phyloP scores from a whole-genome alignment of 2,329 filamentous ascomycete genomes.

The Colletotrichum coccodes region DNA sequence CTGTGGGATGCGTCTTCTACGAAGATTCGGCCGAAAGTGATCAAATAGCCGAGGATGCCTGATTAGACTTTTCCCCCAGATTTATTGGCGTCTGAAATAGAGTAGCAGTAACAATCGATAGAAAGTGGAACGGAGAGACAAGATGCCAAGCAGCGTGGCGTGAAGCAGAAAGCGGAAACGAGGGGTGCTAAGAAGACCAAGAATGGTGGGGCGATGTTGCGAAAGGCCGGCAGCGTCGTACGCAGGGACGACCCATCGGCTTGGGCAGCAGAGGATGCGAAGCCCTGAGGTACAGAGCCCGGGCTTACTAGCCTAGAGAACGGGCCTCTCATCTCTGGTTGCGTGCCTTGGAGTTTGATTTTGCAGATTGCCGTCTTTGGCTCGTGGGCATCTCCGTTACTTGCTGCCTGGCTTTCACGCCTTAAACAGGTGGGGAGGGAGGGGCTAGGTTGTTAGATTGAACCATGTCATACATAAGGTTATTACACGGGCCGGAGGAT shows the following conservation, averaged over 20 bases:
- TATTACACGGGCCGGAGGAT: conserved; percentile 2
- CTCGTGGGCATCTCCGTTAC: background rate
- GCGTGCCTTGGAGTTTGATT: background rate
- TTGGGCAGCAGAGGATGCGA: no score
- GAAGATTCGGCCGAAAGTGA: background rate
- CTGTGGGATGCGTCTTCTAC: background rate
- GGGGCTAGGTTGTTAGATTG: background rate
- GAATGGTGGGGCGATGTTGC: background rate
- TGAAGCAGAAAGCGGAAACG: conserved; percentile 4
- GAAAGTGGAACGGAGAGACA: conserved; percentile 4
- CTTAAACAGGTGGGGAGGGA: no score
- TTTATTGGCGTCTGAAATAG: conserved; percentile 5
- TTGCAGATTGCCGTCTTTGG: background rate
- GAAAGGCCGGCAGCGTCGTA: no score
- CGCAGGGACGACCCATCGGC: background rate
- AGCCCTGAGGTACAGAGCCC: no score
- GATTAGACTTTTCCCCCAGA: conserved; percentile 6
- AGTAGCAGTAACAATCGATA: background rate
- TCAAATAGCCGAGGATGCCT: background rate
- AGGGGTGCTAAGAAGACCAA: background rate
- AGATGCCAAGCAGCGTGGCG: conserved; percentile 13
- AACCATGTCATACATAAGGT: background rate
- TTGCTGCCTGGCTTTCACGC: background rate
- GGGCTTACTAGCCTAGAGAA: no score
- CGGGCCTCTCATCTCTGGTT: no score